Evolutionary conservation across 768 basidiomycete genomes (phyloP).

Genomic region (Kwoniella heveanensis): DNA sequence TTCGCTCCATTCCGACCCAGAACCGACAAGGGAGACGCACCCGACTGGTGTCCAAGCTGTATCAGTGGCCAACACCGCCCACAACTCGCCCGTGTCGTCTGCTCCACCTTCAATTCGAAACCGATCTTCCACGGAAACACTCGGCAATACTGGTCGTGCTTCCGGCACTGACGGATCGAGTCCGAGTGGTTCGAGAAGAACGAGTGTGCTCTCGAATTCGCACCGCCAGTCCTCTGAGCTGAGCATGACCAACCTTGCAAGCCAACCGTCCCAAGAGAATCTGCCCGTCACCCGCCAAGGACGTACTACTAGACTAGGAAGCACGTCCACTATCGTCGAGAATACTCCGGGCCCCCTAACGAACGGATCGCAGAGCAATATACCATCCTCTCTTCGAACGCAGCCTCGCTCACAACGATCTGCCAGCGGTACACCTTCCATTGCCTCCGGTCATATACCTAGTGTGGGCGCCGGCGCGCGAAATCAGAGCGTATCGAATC

Average conservation of each 20-base stretch:
- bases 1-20: slow-evolving; percentile 22
- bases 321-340: slow-evolving; percentile 39
- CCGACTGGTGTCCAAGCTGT: slow-evolving; percentile 36
- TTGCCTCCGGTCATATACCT: slow-evolving; percentile 5
- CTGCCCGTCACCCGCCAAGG: slow-evolving; percentile 27
- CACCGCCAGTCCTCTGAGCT: slow-evolving; percentile 7
- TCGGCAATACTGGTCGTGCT: background rate
- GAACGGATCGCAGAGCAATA: slow-evolving; percentile 5
- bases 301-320: slow-evolving; percentile 23
- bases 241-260: slow-evolving; percentile 3
- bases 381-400: slow-evolving; percentile 6
- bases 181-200: slow-evolving; percentile 8
- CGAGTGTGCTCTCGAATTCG: slow-evolving; percentile 13
- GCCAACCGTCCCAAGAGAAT: slow-evolving; percentile 12
- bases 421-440: slow-evolving; percentile 12
- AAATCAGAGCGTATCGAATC: slow-evolving; percentile 21
- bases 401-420: slow-evolving; percentile 11
- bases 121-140: slow-evolving; percentile 14
- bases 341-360: background rate
- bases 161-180: slow-evolving; percentile 1
- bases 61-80: slow-evolving; percentile 32
- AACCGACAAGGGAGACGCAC: slow-evolving; percentile 19
- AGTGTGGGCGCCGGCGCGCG: background rate
- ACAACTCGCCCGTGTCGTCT: slow-evolving; percentile 39
- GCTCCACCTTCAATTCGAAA: slow-evolving; percentile 27